Evolutionary conservation across 1,284 basidiomycete genomes (phyloP).

Genomic region (Sporisorium sorghi): DNA sequence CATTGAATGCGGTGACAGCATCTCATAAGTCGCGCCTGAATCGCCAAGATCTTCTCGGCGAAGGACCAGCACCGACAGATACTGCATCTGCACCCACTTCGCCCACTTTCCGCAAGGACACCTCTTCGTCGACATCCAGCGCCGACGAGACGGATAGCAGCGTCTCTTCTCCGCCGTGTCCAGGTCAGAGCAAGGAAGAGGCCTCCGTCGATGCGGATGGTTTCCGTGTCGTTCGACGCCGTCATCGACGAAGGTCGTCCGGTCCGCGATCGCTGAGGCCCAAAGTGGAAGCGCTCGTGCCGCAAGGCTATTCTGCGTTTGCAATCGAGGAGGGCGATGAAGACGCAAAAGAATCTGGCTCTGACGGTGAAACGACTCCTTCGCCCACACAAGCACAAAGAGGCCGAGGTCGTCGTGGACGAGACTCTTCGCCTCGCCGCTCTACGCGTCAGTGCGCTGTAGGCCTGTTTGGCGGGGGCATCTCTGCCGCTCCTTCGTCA

Average conservation of each 20-base stretch:
- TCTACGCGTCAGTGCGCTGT: slow-evolving; percentile 55
- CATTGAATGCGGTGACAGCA: neutral
- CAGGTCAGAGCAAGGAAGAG: neutral
- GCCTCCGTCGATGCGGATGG: slow-evolving; percentile 40
- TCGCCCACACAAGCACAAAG: slow-evolving; percentile 16
- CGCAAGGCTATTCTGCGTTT: slow-evolving; percentile 52
- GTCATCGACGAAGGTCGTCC: slow-evolving; percentile 32
- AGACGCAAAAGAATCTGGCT: slow-evolving; percentile 20
- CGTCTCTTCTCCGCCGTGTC: slow-evolving; percentile 10
- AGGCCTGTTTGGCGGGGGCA: slow-evolving; percentile 52
- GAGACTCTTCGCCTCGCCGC: slow-evolving; percentile 38
- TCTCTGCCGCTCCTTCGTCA: slow-evolving; percentile 9
- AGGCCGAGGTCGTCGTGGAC: slow-evolving; percentile 15
- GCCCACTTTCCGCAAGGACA: slow-evolving; percentile 29
- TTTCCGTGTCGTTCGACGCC: slow-evolving; percentile 44
- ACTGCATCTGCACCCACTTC: slow-evolving; percentile 48
- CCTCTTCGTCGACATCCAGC: slow-evolving; percentile 19
- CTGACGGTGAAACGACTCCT: slow-evolving; percentile 31
- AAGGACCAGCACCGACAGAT: slow-evolving; percentile 31
- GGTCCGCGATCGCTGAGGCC: slow-evolving; percentile 48
- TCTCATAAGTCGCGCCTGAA: neutral
- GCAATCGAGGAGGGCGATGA: slow-evolving; percentile 27
- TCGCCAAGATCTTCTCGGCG: slow-evolving; percentile 13
- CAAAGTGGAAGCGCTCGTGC: slow-evolving; percentile 58
- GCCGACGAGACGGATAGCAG: slow-evolving; percentile 32